Evolutionary conservation across 192 early-diverging fungal species (phyloP), one percentile per base, ranked within the genome.

Genomic region (Gaertneriomyces sp.): DNA sequence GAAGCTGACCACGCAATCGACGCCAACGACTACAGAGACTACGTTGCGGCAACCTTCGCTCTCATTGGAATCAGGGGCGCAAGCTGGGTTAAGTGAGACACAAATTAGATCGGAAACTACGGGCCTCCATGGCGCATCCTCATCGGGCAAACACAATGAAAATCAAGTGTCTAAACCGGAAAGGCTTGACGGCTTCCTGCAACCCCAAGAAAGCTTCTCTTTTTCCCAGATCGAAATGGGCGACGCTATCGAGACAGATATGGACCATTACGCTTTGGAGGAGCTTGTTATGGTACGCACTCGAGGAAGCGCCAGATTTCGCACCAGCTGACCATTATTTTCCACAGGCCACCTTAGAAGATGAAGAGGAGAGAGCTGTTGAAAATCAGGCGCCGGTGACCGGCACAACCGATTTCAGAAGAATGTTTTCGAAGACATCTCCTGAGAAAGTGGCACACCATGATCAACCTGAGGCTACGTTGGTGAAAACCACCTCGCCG

Each of bases 191-290:
- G 60, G 44, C 60, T 60, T 60, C 14, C 11, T 12, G 14, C 59
- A 33, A 60, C 41, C 20, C 4, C 39, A n/a, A 19, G 10, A 45
- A 5, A 16, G 50, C 38, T 63, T 49, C 6, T 19, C 46, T 6
- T 68, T 68, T 43, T 68, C 66, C 10, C 66, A 68, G 41, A 68
- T 68, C 38, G 66, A 68, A 33, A 66, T 17, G n/a, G 14, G 19
- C 41, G 53, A 10, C 41, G 64, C 55, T 17, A 8, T 38, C 39
- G 47, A 1, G 39, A 12, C 9, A 42, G 14, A 52, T 38, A 10
- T 11, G 42, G 53, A 7, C 20, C 19, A 42, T n/a, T 55, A 52
- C 16, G 39, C 53, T n/a, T 57, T 66, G 55, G 51, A 66, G 0
- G 53, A 66, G 4, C 17, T 58, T 6, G 42, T 66, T 43, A 33